A percentile compares a stretch with the other conserved stretches of the same genome.
Evolutionary conservation across 1,139 yeast species (phyloP).

Genomic region (Saccharomyces uvarum): DNA sequence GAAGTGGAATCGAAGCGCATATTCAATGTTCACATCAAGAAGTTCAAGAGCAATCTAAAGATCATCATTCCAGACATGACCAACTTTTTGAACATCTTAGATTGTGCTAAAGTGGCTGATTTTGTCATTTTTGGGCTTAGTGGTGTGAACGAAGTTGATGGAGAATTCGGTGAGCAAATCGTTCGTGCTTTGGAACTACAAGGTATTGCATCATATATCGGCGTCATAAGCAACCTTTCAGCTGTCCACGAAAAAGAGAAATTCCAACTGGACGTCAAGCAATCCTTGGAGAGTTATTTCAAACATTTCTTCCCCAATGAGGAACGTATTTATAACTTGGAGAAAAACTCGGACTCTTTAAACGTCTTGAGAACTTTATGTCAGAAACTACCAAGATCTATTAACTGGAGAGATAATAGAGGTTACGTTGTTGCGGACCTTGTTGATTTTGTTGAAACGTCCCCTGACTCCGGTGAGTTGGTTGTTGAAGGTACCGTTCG

Average conservation of each 20-base stretch:
- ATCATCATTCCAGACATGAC: slow-evolving; percentile 66
- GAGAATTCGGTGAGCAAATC: slow-evolving; percentile 75
- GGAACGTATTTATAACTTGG: slow-evolving; percentile 70
- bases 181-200: slow-evolving; percentile 83
- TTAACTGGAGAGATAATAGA: slow-evolving; percentile 87
- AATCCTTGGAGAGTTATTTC: slow-evolving; percentile 75
- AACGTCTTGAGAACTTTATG: slow-evolving; percentile 70
- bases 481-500: slow-evolving; percentile 77
- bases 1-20: slow-evolving; percentile 30
- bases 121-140: slow-evolving; percentile 81
- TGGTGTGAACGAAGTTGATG: slow-evolving; percentile 75
- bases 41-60: slow-evolving; percentile 71
- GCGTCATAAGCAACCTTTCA: slow-evolving; percentile 71
- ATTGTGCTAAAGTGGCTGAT: slow-evolving; percentile 84
- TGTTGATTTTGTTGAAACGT: slow-evolving; percentile 40
- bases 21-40: slow-evolving; percentile 41
- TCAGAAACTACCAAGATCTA: slow-evolving; percentile 78
- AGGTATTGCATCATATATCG: slow-evolving; percentile 79
- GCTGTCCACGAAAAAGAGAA: slow-evolving; percentile 62
- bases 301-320: slow-evolving; percentile 84
- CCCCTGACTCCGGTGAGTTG: slow-evolving; percentile 34
- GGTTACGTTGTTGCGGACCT: slow-evolving; percentile 78
- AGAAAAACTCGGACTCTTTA: slow-evolving; percentile 55
- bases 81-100: slow-evolving; percentile 63
- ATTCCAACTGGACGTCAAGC: slow-evolving; percentile 68